Evolutionary conservation across 768 basidiomycete genomes (phyloP).

Genomic region (Harrya chromipes): DNA sequence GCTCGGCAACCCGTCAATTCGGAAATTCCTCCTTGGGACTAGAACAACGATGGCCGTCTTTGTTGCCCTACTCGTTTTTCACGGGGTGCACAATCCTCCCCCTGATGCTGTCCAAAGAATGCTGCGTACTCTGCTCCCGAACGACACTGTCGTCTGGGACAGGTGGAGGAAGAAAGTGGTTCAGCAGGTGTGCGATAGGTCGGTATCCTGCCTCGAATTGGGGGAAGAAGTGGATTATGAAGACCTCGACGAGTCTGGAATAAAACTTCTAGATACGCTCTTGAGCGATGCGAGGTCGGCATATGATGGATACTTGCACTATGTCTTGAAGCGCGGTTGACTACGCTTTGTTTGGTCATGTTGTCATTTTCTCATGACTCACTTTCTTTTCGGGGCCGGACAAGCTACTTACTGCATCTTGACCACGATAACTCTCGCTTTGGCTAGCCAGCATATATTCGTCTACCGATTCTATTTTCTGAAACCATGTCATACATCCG

Average conservation of each 20-base stretch:
- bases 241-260: not conserved
- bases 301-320: slow-evolving; percentile 4
- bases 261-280: slow-evolving; percentile 10
- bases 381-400: too few relatives aligned
- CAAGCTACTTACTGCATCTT: too few relatives aligned
- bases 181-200: slow-evolving; percentile 7
- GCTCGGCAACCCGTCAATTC: slow-evolving; percentile 10
- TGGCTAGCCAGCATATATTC: too few relatives aligned
- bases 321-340: not conserved
- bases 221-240: not conserved
- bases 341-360: not conserved
- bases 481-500: too few relatives aligned
- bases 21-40: slow-evolving; percentile 13
- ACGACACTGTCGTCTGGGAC: slow-evolving; percentile 22
- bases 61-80: slow-evolving; percentile 12
- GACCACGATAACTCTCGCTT: too few relatives aligned
- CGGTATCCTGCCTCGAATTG: not conserved
- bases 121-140: slow-evolving; percentile 13
- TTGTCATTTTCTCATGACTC: not conserved
- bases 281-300: slow-evolving; percentile 17
- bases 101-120: slow-evolving; percentile 4
- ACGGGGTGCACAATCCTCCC: slow-evolving; percentile 1
- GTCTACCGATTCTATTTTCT: too few relatives aligned
- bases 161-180: slow-evolving; percentile 20
- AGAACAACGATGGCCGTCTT: slow-evolving; percentile 18